phyloP scores from a whole-genome alignment of 2,329 filamentous ascomycete species.

The Cladosporium oxysporum region DNA sequence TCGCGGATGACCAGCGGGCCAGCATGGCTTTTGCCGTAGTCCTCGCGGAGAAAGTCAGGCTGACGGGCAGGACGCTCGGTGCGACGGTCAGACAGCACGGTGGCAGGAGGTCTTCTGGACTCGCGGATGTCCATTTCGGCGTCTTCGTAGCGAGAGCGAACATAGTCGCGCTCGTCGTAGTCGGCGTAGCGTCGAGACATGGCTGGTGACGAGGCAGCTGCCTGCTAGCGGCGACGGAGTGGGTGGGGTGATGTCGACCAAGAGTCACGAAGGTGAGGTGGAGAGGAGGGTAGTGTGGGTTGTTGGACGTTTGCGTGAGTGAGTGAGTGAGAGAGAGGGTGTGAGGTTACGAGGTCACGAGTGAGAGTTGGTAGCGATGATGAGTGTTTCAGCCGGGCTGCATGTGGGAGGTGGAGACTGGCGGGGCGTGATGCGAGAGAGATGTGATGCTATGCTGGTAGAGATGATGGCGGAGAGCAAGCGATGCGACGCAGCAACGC shows the following conservation, averaged over 20 bases:
- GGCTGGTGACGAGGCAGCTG: conserved; percentile 15
- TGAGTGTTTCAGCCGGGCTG: conserved; percentile 17
- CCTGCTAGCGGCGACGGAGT: conserved; percentile 1
- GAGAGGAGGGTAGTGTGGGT: not conserved
- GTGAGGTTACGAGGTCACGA: not conserved
- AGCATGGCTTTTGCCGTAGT: conserved; percentile 47
- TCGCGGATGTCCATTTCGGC: conserved; percentile 40
- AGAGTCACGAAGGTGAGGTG: not conserved
- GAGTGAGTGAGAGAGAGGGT: not conserved
- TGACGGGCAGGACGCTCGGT: conserved; percentile 44
- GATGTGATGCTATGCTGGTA: not conserved
- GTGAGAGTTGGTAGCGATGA: conserved; percentile 12
- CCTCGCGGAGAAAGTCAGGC: conserved; percentile 54
- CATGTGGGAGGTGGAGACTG: conserved; percentile 11
- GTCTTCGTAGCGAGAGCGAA: conserved; percentile 42
- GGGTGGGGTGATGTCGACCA: not conserved
- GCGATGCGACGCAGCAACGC: not conserved
- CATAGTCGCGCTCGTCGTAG: conserved; percentile 42
- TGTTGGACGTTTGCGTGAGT: not conserved
- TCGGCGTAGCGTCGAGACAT: conserved; percentile 49
- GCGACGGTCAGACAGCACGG: conserved; percentile 36
- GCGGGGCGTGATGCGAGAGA: not conserved
- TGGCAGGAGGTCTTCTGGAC: conserved; percentile 35
- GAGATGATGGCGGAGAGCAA: not conserved
- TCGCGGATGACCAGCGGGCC: conserved; percentile 50